A percentile compares a stretch with the other conserved stretches of the same genome.
phyloP scores from a whole-genome alignment of 371 early-diverging fungal genomes.

The Basidiobolus heterosporus region DNA sequence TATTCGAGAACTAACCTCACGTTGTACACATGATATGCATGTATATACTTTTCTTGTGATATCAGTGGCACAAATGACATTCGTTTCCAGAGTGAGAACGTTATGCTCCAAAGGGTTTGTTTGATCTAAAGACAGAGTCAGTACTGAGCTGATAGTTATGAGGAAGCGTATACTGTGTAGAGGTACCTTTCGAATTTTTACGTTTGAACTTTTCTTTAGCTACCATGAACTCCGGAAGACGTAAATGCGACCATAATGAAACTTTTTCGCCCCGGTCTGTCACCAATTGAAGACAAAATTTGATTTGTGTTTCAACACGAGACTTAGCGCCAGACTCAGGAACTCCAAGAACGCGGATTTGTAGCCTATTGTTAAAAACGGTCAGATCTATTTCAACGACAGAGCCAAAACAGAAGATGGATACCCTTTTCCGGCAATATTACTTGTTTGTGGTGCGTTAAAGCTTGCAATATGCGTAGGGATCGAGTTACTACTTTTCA shows the following conservation, averaged over 20 bases:
- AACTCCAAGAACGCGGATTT: constrained; percentile 53
- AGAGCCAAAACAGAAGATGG: no score
- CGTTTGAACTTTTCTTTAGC: constrained; percentile 46
- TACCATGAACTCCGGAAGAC: constrained; percentile 68
- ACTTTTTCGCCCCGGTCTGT: constrained; percentile 63
- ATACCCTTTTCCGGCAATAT: no score
- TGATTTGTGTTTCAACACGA: constrained; percentile 86
- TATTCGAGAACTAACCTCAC: constrained; percentile 59
- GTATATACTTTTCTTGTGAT: constrained; percentile 54
- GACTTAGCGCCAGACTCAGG: constrained; percentile 72
- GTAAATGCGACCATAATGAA: constrained; percentile 65
- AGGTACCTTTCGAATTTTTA: constrained; percentile 5
- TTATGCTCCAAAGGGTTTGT: constrained; percentile 11
- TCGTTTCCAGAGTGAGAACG: constrained; percentile 52
- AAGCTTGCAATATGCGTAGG: no score
- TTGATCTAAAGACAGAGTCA: no score
- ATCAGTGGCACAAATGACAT: constrained; percentile 76
- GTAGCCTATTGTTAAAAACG: constrained; percentile 5
- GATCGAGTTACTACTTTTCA: no score
- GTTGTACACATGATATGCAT: constrained; percentile 71
- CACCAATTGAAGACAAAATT: constrained; percentile 69
- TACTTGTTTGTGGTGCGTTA: no score
- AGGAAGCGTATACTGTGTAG: no score
- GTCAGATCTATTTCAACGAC: neutral
- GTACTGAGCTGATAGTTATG: no score